These are phyloP conservation scores for Pythium brassicae DNA, from an alignment of 352 stramenopile species.

Conservation along the genomic window DNA sequence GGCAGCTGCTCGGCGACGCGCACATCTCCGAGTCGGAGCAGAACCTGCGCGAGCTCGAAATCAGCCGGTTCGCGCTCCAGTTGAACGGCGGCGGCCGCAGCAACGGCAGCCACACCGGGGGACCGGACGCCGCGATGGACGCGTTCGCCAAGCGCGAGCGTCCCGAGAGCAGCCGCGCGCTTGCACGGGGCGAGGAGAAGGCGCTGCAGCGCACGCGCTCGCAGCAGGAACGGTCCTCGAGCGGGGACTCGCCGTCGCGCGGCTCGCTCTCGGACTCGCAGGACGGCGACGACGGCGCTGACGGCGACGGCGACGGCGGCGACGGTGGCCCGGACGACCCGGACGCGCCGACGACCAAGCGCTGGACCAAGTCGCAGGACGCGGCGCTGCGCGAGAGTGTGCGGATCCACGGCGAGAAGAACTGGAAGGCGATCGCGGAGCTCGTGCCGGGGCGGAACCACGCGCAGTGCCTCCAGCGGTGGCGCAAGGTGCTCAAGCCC, in stretches of 20 bases:
- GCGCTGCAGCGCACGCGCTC: constrained; percentile 55
- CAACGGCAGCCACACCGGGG: too few relatives aligned
- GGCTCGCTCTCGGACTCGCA: constrained; percentile 20
- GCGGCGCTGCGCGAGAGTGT: constrained; percentile 78
- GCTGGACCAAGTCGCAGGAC: constrained; percentile 88
- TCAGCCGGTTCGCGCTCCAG: constrained; percentile 45
- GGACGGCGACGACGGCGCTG: constrained; percentile 31
- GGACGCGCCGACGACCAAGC: constrained; percentile 76
- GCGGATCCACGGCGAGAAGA: constrained; percentile 80
- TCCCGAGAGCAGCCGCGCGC: constrained; percentile 53
- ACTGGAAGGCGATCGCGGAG: constrained; percentile 88
- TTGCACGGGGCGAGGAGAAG: constrained; percentile 61
- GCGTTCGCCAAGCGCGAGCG: constrained; percentile 62
- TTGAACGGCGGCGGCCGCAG: constrained; percentile 19
- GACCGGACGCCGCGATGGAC: constrained; percentile 29
- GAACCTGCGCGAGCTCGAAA: constrained; percentile 74
- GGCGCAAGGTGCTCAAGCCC: constrained; percentile 92
- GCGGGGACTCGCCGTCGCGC: constrained; percentile 5
- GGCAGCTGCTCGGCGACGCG: constrained; percentile 59
- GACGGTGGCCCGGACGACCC: constrained; percentile 34
- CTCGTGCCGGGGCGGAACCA: constrained; percentile 81
- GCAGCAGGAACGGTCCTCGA: constrained; percentile 16
- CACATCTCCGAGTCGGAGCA: constrained; percentile 79
- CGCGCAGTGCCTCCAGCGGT: constrained; percentile 86
- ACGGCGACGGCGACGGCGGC: constrained; percentile 7